Conservation (phyloP, 2,329 filamentous ascomycete species). For the Colletotrichum somersetense region DNA sequence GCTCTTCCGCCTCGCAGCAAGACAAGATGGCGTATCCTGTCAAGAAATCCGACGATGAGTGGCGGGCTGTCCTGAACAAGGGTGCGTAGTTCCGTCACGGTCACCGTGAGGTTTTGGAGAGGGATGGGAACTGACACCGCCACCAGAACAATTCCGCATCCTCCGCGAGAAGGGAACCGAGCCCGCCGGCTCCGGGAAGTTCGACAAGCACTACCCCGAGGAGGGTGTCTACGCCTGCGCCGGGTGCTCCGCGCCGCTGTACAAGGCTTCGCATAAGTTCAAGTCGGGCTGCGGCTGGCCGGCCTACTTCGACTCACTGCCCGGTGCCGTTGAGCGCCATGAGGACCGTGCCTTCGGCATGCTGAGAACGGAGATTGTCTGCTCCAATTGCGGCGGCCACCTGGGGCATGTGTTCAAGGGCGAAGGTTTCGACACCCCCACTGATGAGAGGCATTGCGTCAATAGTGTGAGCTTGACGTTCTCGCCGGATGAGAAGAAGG, state of each 20-base stretch:
- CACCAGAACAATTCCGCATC: slow-evolving; percentile 91
- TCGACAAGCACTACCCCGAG: slow-evolving; percentile 85
- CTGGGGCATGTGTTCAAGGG: slow-evolving; percentile 93
- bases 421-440: slow-evolving; percentile 85
- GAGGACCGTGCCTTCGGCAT: slow-evolving; percentile 84
- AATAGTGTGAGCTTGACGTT: slow-evolving; percentile 95
- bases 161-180: slow-evolving; percentile 95
- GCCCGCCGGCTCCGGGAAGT: slow-evolving; percentile 81
- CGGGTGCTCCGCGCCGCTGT: slow-evolving; percentile 87
- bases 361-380: slow-evolving; percentile 92
- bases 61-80: slow-evolving; percentile 84
- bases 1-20: slow-evolving; percentile 67
- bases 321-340: slow-evolving; percentile 87
- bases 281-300: slow-evolving; percentile 97
- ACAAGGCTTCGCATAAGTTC: slow-evolving; percentile 96
- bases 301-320: slow-evolving; percentile 95
- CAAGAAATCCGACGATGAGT: slow-evolving; percentile 84
- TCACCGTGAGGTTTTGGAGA: background rate
- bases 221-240: slow-evolving; percentile 88
- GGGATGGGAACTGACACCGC: slow-evolving; percentile 31
- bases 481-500: slow-evolving; percentile 70
- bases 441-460: slow-evolving; percentile 96
- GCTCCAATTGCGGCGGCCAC: slow-evolving; percentile 93
- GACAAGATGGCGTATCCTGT: slow-evolving; percentile 82
- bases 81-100: slow-evolving; percentile 48